Evolutionary conservation across 352 stramenopile species (phyloP).

Genomic region (Globisporangium paddicum): DNA sequence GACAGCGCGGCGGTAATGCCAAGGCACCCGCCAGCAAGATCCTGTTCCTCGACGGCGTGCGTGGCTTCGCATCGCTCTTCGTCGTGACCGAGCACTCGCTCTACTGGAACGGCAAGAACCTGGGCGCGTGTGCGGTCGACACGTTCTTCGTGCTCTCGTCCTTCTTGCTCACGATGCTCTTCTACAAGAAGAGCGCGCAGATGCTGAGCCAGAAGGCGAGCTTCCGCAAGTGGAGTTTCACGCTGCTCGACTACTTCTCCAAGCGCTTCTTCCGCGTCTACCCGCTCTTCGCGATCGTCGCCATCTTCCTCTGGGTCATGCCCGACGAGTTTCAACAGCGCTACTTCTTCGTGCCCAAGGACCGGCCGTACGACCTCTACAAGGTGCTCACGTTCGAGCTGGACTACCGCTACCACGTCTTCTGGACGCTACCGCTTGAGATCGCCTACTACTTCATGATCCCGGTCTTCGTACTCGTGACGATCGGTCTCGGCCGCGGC

Average conservation of each 20-base stretch:
- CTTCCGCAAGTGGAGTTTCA: slow-evolving; percentile 9
- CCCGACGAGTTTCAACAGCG: slow-evolving; percentile 19
- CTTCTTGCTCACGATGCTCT: slow-evolving; percentile 22
- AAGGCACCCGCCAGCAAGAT: slow-evolving; percentile 9
- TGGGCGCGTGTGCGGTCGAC: slow-evolving; percentile 10
- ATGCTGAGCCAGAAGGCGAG: too few species aligned
- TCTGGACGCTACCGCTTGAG: slow-evolving; percentile 53
- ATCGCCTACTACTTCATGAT: slow-evolving; percentile 40
- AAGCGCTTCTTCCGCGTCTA: slow-evolving; percentile 55
- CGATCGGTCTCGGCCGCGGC: neutral
- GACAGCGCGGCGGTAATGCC: too few species aligned
- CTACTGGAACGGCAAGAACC: slow-evolving; percentile 5
- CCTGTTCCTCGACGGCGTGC: slow-evolving; percentile 15
- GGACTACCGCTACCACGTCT: slow-evolving; percentile 31
- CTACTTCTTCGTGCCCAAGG: slow-evolving; percentile 22
- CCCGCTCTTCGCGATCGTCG: slow-evolving; percentile 33
- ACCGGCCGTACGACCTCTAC: slow-evolving; percentile 16
- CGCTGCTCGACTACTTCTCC: slow-evolving; percentile 33
- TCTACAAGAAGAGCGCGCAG: slow-evolving; percentile 18
- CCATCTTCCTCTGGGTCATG: slow-evolving; percentile 23
- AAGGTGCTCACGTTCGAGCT: slow-evolving; percentile 25
- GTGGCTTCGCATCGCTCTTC: slow-evolving; percentile 12
- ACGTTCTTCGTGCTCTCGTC: slow-evolving; percentile 23
- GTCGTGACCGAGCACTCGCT: slow-evolving; percentile 19
- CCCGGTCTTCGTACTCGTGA: slow-evolving; percentile 18